phyloP scores from a whole-genome alignment of 805 yeast species.

The Wickerhamomyces bisporus region DNA sequence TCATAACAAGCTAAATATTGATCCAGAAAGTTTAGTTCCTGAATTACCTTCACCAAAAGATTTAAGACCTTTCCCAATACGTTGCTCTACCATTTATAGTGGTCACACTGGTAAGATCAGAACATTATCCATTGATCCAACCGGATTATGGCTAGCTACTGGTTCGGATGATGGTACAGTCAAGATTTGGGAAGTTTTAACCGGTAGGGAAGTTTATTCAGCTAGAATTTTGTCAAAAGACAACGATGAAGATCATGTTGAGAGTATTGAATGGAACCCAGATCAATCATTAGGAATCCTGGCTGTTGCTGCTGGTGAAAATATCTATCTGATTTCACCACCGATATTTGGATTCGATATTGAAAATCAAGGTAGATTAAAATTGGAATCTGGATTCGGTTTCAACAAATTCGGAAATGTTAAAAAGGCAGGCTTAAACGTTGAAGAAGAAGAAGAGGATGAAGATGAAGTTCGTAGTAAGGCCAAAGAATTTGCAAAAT shows the following conservation, averaged over 20 bases:
- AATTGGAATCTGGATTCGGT: conserved; percentile 90
- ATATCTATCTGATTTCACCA: conserved; percentile 74
- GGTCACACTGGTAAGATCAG: conserved; percentile 87
- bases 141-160: conserved; percentile 93
- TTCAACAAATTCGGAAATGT: conserved; percentile 59
- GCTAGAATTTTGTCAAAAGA: conserved; percentile 37
- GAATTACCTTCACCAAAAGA: conserved; percentile 96
- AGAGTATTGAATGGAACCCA: conserved; percentile 88
- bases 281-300: conserved; percentile 65
- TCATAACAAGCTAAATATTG: conserved; percentile 83
- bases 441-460: conserved; percentile 36
- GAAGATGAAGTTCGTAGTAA: conserved; percentile 30
- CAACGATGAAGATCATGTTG: conserved; percentile 73
- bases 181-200: conserved; percentile 92
- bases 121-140: conserved; percentile 76
- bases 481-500: conserved; percentile 60
- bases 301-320: conserved; percentile 81
- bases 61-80: conserved; percentile 92
- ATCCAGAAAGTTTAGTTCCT: conserved; percentile 93
- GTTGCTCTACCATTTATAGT: conserved; percentile 72
- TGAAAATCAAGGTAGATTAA: conserved; percentile 74
- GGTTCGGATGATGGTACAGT: conserved; percentile 97
- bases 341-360: conserved; percentile 86
- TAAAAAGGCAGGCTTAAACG: conserved; percentile 36
- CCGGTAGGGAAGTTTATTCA: conserved; percentile 89